phyloP scores from a whole-genome alignment of 306 rosid genomes.

The Abrus precatorius region DNA sequence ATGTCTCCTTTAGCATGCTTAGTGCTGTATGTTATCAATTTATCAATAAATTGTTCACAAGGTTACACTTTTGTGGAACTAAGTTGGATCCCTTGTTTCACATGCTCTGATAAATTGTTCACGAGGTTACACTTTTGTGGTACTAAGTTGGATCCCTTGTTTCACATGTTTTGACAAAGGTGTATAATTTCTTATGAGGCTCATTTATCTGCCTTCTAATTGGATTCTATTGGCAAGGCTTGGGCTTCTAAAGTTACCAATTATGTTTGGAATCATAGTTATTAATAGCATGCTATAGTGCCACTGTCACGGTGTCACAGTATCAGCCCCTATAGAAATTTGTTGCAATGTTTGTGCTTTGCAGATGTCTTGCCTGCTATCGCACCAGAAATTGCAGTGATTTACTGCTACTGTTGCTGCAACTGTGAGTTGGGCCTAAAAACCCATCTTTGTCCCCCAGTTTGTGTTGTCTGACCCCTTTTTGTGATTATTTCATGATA shows the following conservation, averaged over 20 bases:
- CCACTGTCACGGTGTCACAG: neutral
- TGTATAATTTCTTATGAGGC: slow-evolving; percentile 23
- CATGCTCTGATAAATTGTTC: slow-evolving; percentile 33
- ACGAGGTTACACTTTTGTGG: slow-evolving; percentile 35
- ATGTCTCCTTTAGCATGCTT: slow-evolving; percentile 17
- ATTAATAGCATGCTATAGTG: slow-evolving; percentile 4
- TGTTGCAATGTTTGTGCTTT: neutral
- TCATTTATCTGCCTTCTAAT: slow-evolving; percentile 11
- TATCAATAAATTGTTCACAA: slow-evolving; percentile 20
- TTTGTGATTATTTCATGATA: neutral
- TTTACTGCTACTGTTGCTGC: neutral
- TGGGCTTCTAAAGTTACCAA: slow-evolving; percentile 37
- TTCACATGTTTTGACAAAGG: slow-evolving; percentile 2
- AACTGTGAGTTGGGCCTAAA: neutral
- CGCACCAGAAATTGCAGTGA: neutral
- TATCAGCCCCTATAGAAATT: neutral
- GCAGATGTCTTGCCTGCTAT: neutral
- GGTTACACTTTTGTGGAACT: slow-evolving; percentile 34
- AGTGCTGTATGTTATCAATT: slow-evolving; percentile 20
- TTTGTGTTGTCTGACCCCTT: neutral
- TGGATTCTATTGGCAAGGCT: slow-evolving; percentile 25
- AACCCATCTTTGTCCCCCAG: neutral
- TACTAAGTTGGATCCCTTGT: slow-evolving; percentile 39
- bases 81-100: slow-evolving; percentile 38
- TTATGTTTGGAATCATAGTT: slow-evolving; percentile 20